These are phyloP conservation scores for Salix koriyanagi DNA, from an alignment of 345 rosid genomes.

Conservation along the genomic window DNA sequence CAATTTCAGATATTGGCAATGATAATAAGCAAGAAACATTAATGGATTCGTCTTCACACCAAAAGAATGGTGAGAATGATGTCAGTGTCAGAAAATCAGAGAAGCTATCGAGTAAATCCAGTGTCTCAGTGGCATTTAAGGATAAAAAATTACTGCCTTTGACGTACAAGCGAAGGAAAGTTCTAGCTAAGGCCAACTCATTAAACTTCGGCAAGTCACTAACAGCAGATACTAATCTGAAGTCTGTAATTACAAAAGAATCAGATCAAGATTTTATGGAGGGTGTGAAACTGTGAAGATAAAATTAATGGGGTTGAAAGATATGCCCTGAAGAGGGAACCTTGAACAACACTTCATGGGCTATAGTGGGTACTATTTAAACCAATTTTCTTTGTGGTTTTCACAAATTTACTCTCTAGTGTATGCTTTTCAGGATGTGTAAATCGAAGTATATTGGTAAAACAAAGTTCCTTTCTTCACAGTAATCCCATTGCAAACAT, in stretches of 20 bases:
- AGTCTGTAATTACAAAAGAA: slow-evolving; percentile 20
- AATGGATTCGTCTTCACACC: slow-evolving; percentile 19
- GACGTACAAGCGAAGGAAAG: slow-evolving; percentile 60
- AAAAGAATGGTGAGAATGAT: slow-evolving; percentile 26
- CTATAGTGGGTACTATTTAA: slow-evolving; percentile 17
- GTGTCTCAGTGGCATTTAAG: slow-evolving; percentile 28
- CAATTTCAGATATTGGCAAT: slow-evolving; percentile 16
- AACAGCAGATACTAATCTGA: slow-evolving; percentile 23
- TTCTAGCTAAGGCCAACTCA: slow-evolving; percentile 28
- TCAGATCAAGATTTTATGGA: slow-evolving; percentile 20
- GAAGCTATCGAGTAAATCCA: slow-evolving; percentile 19
- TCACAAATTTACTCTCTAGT: slow-evolving; percentile 11
- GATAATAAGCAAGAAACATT: slow-evolving; percentile 19
- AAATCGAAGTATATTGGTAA: slow-evolving; percentile 24
- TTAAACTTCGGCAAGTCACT: slow-evolving; percentile 21
- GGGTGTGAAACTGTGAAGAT: slow-evolving; percentile 24
- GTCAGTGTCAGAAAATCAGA: slow-evolving; percentile 22
- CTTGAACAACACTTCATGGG: slow-evolving; percentile 8
- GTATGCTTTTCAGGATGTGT: slow-evolving; percentile 16
- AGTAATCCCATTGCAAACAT: not conserved
- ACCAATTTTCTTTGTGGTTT: slow-evolving; percentile 12
- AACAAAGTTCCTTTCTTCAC: slow-evolving; percentile 11
- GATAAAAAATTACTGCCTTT: slow-evolving; percentile 36
- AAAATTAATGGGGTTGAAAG: slow-evolving; percentile 25
- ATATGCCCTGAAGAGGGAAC: slow-evolving; percentile 16